Conservation (phyloP, 768 basidiomycete genomes). For the Pisolithus sp. region DNA sequence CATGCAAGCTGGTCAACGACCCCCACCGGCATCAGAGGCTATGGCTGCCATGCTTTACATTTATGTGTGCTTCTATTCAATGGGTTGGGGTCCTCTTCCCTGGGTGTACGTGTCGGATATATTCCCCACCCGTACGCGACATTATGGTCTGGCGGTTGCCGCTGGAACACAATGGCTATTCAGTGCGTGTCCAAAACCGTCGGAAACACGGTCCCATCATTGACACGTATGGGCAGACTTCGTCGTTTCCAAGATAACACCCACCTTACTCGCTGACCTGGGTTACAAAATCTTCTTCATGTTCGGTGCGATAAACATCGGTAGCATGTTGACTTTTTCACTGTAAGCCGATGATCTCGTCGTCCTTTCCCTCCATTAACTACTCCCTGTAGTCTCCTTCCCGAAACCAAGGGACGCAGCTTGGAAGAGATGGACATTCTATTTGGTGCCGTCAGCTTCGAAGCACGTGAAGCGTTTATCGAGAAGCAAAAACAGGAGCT, state of each 20-base stretch:
- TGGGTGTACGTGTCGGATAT: slow-evolving; percentile 75
- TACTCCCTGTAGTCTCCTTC: slow-evolving; percentile 38
- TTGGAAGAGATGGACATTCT: slow-evolving; percentile 53
- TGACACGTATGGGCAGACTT: slow-evolving; percentile 43
- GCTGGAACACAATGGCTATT: slow-evolving; percentile 80
- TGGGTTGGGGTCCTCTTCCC: slow-evolving; percentile 77
- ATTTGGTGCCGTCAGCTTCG: slow-evolving; percentile 51
- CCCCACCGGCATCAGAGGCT: slow-evolving; percentile 52
- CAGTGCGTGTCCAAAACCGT: slow-evolving; percentile 39
- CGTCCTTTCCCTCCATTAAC: neutral
- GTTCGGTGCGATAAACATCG: slow-evolving; percentile 35
- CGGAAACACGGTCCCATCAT: slow-evolving; percentile 29
- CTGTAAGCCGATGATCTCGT: slow-evolving; percentile 35
- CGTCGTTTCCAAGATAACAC: slow-evolving; percentile 62
- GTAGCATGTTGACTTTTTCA: slow-evolving; percentile 62
- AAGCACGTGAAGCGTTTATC: slow-evolving; percentile 50
- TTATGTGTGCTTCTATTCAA: slow-evolving; percentile 82
- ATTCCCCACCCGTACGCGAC: slow-evolving; percentile 78
- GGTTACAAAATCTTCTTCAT: slow-evolving; percentile 59
- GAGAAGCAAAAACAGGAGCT: slow-evolving; percentile 35
- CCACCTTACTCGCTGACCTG: slow-evolving; percentile 48
- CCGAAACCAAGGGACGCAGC: slow-evolving; percentile 55
- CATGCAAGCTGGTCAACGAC: slow-evolving; percentile 25
- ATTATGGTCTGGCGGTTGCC: slow-evolving; percentile 71
- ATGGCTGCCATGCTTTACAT: slow-evolving; percentile 88